These are phyloP conservation scores for Mycosphaerella arachidis DNA, from an alignment of 2,329 filamentous ascomycete species.

Conservation along the genomic window DNA sequence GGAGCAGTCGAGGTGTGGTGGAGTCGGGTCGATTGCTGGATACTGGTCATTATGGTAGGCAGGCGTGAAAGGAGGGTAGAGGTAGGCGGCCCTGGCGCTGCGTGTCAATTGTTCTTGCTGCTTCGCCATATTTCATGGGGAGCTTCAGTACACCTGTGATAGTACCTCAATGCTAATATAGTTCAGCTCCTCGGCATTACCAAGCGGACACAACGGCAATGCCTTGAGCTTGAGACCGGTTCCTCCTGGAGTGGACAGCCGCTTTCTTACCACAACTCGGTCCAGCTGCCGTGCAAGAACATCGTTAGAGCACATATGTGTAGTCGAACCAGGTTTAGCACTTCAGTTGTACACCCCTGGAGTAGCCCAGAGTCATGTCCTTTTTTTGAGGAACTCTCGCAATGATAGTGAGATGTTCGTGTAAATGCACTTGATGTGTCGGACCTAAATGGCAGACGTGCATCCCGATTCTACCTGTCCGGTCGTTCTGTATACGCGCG, in stretches of 20 bases:
- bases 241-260: too few relatives aligned
- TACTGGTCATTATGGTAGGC: conserved; percentile 36
- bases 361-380: too few relatives aligned
- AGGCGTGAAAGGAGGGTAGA: conserved; percentile 34
- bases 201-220: conserved; percentile 2
- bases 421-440: neutral
- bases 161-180: neutral
- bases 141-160: neutral
- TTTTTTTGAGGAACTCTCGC: too few relatives aligned
- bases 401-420: neutral
- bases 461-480: conserved; percentile 5
- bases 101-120: neutral
- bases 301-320: too few relatives aligned
- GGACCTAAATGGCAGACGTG: conserved; percentile 1
- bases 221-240: neutral
- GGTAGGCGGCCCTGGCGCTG: neutral
- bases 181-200: neutral
- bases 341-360: too few relatives aligned
- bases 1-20: conserved; percentile 38
- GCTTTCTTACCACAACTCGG: too few relatives aligned
- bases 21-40: conserved; percentile 37
- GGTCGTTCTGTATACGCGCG: neutral
- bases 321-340: too few relatives aligned
- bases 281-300: too few relatives aligned
- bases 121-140: neutral